Evolutionary conservation across 192 early-diverging fungal genomes (phyloP), one percentile per base, ranked within the genome.

Genomic region (Spizellomyces sp.): DNA sequence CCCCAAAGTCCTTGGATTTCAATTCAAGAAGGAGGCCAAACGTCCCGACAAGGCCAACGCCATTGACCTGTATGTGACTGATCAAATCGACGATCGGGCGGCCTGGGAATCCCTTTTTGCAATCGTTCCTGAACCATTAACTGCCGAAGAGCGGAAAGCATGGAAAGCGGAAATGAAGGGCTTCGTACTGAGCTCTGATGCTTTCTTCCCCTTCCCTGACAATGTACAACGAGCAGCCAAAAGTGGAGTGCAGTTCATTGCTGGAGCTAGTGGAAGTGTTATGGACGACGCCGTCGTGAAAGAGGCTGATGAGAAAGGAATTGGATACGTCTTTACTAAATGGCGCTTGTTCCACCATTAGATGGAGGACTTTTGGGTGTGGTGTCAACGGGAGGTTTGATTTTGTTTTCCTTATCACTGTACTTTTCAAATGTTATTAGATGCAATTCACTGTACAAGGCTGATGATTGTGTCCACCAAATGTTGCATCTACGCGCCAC

Each of bases 141-240:
- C 94, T 21, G 86, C 79, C 41, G 88, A 86, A 43, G 94, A 96
- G 79, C 91, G 93, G 68, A 83, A 81, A 45, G 88, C 81, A 64
- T 93, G 93, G 80, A 88, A 92, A 81, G 76, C 80, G 55, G 61
- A 84, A 69, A 81, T 94, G 48, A 78, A 61, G 14, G 92, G 86
- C 65, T 90, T 98, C 19, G 92, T 93, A 9, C 80, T 99, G 15
- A 88, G 91, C 5, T 95, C 93, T n/a, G 97, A 99, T 78, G 97
- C 97, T 36, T 99, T 99, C 89, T 99, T 99, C 93, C 97, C 97
- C 67, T 99, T 99, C 88, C 84, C 91, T 5, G 97, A 99, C 83
- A 98, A 96, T 73, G 83, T 99, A 58, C 90, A 94, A 72, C 84
- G 97, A 56, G 96, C 89, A 36, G 82, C 84, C 45, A 81, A 89